A percentile compares a stretch with the other conserved stretches of the same genome.
phyloP scores from a whole-genome alignment of 1,139 yeast genomes.

The Sugiyamaella japonica region DNA sequence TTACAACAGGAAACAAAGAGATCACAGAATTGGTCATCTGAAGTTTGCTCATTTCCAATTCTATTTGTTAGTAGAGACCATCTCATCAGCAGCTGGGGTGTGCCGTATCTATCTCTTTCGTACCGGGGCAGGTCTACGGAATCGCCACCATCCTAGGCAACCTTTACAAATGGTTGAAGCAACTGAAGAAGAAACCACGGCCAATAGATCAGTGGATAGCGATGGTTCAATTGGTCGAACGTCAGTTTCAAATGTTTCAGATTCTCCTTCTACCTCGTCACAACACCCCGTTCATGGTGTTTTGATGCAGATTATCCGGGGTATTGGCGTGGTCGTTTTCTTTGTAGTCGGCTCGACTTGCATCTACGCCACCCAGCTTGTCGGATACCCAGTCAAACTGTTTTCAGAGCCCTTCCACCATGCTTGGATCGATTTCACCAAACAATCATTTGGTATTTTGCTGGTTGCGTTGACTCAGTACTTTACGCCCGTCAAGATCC shows the following conservation, averaged over 20 bases:
- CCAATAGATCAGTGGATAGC: neutral
- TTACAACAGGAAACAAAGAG: too few species aligned
- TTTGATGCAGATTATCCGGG: conserved; percentile 14
- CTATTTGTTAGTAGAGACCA: neutral
- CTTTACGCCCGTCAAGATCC: conserved; percentile 39
- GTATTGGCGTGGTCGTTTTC: conserved; percentile 18
- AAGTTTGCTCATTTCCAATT: too few species aligned
- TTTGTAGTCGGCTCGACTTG: conserved; percentile 22
- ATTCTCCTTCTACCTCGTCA: neutral
- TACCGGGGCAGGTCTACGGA: neutral
- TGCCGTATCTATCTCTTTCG: too few species aligned
- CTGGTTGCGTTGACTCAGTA: conserved; percentile 37
- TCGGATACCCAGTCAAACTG: conserved; percentile 36
- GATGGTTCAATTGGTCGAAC: neutral
- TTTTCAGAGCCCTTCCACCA: conserved; percentile 32
- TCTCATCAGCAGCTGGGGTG: neutral
- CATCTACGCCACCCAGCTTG: conserved; percentile 31
- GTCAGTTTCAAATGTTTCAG: neutral
- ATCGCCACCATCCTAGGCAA: neutral
- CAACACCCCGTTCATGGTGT: conserved; percentile 8
- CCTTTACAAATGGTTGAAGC: neutral
- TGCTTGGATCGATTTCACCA: conserved; percentile 41
- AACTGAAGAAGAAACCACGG: neutral
- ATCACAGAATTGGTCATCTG: too few species aligned
- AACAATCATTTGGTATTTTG: conserved; percentile 41